phyloP scores from a whole-genome alignment of 163 green algal genomes.

The Coccomyxa subellipsoidea region DNA sequence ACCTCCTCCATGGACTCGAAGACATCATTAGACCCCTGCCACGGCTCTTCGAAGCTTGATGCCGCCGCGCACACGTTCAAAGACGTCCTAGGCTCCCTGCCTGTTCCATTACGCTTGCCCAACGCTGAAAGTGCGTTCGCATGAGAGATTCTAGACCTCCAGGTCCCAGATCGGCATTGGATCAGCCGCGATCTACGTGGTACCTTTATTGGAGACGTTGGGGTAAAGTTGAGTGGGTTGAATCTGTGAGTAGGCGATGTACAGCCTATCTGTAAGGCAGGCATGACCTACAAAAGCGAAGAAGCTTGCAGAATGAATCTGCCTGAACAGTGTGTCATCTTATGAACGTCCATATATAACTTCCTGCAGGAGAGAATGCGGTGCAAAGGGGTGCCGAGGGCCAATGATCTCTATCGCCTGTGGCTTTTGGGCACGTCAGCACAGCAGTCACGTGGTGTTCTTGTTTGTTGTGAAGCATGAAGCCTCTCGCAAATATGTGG shows the following conservation, averaged over 20 bases:
- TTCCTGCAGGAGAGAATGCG: no score
- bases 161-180: neutral
- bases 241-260: neutral
- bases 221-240: neutral
- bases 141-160: neutral
- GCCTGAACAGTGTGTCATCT: no score
- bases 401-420: neutral
- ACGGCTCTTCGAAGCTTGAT: slow-evolving; percentile 5
- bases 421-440: neutral
- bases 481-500: no score
- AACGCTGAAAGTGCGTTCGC: neutral
- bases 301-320: no score
- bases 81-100: neutral
- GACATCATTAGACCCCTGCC: neutral
- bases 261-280: neutral
- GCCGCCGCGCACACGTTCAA: neutral
- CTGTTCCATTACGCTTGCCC: neutral
- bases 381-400: neutral
- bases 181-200: neutral
- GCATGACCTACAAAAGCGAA: no score
- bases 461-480: no score
- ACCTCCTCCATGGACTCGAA: neutral
- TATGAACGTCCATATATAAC: no score
- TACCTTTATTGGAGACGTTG: neutral
- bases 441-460: neutral